Evolutionary conservation across 306 rosid species (phyloP), one percentile per base, ranked within the genome.

Genomic region (Neltuma alba): DNA sequence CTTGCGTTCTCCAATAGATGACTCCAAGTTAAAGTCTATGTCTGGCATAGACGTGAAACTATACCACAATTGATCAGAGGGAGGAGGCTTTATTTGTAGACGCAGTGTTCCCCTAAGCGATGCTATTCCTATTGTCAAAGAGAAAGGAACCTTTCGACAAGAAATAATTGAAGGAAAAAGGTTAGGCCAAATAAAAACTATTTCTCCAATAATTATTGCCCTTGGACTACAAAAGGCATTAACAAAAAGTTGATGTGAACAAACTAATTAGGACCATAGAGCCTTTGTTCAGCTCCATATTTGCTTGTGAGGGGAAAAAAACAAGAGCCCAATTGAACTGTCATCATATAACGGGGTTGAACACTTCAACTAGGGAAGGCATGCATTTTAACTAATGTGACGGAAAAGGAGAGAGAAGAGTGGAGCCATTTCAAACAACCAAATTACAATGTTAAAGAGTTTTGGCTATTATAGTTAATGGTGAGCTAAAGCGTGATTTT

Each of bases 21-120:
- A 93, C 79, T 88, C 99, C 92, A 93, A 67, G 83, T 75, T 86
- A 77, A 95, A 88, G 69, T 90, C 94, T 52, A 95, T 80, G 68
- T 91, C 88, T 9, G 99, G 99, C 99, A 95, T 93, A 76, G 86
- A 93, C 62, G 98, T 95, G 87, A 95, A 95, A 81, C 91, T 82
- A 82, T 85, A 89, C 98, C 99, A 95, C 79, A 95, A 62, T 48
- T 87, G 94, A 87, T 95, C 98, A 21, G 97, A 89, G 54, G 99
- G 99, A 80, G 99, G 99, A 13, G 98, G 97, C 86, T 93, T 95
- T 87, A 95, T 86, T 69, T 90, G 96, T 76, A 95, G 77, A 65
- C 94, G 95, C 79, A 95, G 48, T 62, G 97, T 92, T 81, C 99
- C 98, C 85, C 87, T 87, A 65, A 92, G 93, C 62, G 97, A 91